Conservation (phyloP, 306 rosid genomes). For the Hippophae gyantsensis region DNA sequence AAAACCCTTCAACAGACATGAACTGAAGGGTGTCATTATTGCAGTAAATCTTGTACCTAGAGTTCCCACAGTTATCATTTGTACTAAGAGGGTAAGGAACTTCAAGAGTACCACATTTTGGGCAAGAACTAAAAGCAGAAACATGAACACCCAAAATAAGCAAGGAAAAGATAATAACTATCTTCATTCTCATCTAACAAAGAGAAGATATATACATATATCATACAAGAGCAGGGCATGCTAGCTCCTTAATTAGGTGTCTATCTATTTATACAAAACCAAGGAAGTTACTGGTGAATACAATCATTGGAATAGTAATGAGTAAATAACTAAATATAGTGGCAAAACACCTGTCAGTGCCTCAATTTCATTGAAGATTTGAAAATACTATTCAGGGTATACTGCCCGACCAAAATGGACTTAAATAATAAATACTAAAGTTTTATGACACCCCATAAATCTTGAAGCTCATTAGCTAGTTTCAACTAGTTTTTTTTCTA, state of each 20-base stretch:
- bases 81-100: slow-evolving; percentile 86
- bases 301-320: background rate
- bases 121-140: slow-evolving; percentile 32
- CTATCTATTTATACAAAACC: slow-evolving; percentile 21
- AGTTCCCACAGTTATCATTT: slow-evolving; percentile 46
- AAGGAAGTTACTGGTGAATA: background rate
- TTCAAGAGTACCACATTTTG: slow-evolving; percentile 45
- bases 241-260: background rate
- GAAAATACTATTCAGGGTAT: background rate
- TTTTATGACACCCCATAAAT: slow-evolving; percentile 6
- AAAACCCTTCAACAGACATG: slow-evolving; percentile 43
- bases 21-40: slow-evolving; percentile 43
- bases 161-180: slow-evolving; percentile 20
- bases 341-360: slow-evolving; percentile 9
- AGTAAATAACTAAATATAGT: background rate
- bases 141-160: slow-evolving; percentile 21
- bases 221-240: slow-evolving; percentile 13
- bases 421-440: background rate
- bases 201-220: background rate
- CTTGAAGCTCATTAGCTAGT: slow-evolving; percentile 11
- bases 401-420: background rate
- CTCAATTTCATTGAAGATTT: background rate
- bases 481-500: background rate
- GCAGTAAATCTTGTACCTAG: slow-evolving; percentile 56
- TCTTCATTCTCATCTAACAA: slow-evolving; percentile 17